These are phyloP conservation scores for Epichloe baconii DNA, from an alignment of 2,329 filamentous ascomycete genomes.

Conservation along the genomic window DNA sequence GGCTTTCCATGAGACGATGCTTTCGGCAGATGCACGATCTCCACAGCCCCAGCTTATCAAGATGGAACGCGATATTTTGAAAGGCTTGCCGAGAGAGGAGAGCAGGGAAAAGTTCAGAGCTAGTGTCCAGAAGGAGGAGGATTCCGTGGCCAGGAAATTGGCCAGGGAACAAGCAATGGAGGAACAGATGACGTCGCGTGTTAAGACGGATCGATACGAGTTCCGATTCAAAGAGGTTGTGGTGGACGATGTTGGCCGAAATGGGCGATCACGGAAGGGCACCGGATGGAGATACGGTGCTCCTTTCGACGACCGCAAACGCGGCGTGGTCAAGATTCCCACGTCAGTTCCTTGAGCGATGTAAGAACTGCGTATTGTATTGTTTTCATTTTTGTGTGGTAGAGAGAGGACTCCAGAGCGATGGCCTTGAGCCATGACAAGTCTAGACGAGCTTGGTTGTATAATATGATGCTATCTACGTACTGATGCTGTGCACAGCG, in stretches of 20 bases:
- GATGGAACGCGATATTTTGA: slow-evolving; percentile 35
- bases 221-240: slow-evolving; percentile 50
- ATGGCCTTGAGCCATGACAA: background rate
- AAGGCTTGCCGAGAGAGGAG: slow-evolving; percentile 23
- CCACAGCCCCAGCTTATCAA: slow-evolving; percentile 49
- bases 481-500: background rate
- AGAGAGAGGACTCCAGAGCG: background rate
- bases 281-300: slow-evolving; percentile 53
- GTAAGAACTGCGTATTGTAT: background rate
- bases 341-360: slow-evolving; percentile 39
- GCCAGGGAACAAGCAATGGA: slow-evolving; percentile 21
- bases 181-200: slow-evolving; percentile 28
- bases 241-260: slow-evolving; percentile 40
- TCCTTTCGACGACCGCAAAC: slow-evolving; percentile 48
- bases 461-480: background rate
- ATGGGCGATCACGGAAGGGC: slow-evolving; percentile 36
- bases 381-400: background rate
- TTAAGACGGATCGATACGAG: slow-evolving; percentile 42
- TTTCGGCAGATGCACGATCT: slow-evolving; percentile 47
- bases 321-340: slow-evolving; percentile 54
- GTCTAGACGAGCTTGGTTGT: background rate
- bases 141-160: slow-evolving; percentile 22
- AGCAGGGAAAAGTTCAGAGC: slow-evolving; percentile 28
- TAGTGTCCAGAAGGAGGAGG: slow-evolving; percentile 30
- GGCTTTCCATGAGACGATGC: slow-evolving; percentile 47